Evolutionary conservation across 257 asterid genomes (phyloP), one percentile per base, ranked within the genome.

Genomic region (Salvia rosmarinus): DNA sequence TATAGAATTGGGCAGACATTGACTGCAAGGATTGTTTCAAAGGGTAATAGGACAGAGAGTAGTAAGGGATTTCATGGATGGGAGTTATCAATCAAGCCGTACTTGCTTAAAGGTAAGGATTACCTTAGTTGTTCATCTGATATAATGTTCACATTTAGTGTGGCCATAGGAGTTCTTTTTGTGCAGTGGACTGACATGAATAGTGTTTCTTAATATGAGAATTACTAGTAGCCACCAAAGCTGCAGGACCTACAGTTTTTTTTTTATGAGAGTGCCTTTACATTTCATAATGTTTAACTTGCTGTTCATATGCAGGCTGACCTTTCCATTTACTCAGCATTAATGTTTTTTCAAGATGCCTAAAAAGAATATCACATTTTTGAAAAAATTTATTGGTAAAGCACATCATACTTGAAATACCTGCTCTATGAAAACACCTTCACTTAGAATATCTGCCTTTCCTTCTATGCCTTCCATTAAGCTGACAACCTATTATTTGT

Each of bases 71-170:
- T 80, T 71, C 66, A 67, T 72, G 85, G 80, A 66, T 92, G 91
- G 89, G 99, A 95, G 72, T 74, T 95, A 68, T 95, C 97, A 61
- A 67, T 86, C 75, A 95, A 87, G 77, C 95, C 93, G 58, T 86
- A 96, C 52, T 51, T 79, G 70, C 93, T 89, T 43, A 68, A 85
- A 79, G 97, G 99, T 91, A 78, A 57, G 63, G 56, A 14, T 40
- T 60, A 19, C 25, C 55, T 8, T 40, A 44, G 19, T 37, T 72
- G n/a, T 68, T 58, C 65, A 40, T 50, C 30, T 57, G 52, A 34
- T 57, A 17, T 43, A 47, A 40, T 21, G 23, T 52, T 19, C 58
- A 25, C 51, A 19, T 72, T 54, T 37, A 64, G 34, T 65, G 39
- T n/a, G 71, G 20, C 5, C 37, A 20, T 10, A 61, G 37, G 19